Evolutionary conservation across 2,329 filamentous ascomycete genomes (phyloP).

Genomic region (Trichoderma sp.): DNA sequence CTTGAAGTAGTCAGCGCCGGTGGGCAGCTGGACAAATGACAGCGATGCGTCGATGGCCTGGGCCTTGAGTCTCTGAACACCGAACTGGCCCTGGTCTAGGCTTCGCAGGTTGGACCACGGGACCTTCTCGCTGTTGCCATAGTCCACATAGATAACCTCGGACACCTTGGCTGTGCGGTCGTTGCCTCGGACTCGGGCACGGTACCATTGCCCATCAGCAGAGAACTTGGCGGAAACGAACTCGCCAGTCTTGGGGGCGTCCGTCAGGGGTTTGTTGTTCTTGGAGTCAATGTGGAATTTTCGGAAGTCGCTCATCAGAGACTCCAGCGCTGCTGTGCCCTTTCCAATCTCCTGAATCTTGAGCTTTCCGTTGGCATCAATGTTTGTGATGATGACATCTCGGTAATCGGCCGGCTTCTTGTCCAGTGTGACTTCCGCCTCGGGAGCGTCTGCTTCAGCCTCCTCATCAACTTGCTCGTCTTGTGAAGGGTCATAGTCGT

Average conservation of each 20-base stretch:
- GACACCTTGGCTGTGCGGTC: conserved; percentile 86
- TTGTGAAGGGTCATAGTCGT: conserved; percentile 88
- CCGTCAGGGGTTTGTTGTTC: conserved; percentile 71
- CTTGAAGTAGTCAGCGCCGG: conserved; percentile 73
- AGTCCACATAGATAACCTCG: conserved; percentile 93
- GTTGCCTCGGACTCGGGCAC: conserved; percentile 84
- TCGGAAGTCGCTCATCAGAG: conserved; percentile 87
- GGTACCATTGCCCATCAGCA: conserved; percentile 90
- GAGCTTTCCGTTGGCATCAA: conserved; percentile 76
- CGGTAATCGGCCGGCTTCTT: conserved; percentile 82
- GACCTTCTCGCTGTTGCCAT: conserved; percentile 88
- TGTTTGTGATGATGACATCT: conserved; percentile 87
- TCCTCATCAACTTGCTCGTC: conserved; percentile 63
- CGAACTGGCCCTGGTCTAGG: conserved; percentile 78
- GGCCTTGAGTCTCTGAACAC: conserved; percentile 73
- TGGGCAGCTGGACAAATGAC: conserved; percentile 86
- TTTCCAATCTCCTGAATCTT: conserved; percentile 90
- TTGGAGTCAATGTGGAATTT: conserved; percentile 83
- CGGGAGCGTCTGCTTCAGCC: conserved; percentile 51
- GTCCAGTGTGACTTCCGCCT: conserved; percentile 52
- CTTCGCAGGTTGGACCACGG: conserved; percentile 81
- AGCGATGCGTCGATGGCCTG: conserved; percentile 86
- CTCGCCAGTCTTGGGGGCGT: conserved; percentile 85
- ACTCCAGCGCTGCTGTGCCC: conserved; percentile 79
- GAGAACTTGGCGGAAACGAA: conserved; percentile 89